phyloP scores from a whole-genome alignment of 2,329 filamentous ascomycete genomes.

The Teratosphaeriaceae sp. region DNA sequence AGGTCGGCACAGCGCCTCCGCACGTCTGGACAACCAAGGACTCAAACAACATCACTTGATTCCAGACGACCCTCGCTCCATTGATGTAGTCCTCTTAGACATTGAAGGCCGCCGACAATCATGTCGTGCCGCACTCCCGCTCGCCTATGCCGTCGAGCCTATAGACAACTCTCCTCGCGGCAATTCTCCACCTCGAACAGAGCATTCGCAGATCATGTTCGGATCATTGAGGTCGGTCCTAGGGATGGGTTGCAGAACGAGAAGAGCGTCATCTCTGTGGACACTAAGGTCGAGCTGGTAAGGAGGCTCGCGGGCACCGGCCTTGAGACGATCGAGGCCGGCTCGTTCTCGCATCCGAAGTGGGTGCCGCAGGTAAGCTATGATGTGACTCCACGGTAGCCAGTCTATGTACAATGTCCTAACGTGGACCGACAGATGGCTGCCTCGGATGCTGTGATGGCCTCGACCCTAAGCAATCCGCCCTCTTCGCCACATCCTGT shows the following conservation, averaged over 20 bases:
- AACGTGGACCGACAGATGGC: constrained; percentile 54
- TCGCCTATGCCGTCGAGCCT: constrained; percentile 4
- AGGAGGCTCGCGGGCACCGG: constrained; percentile 62
- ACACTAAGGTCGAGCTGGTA: constrained; percentile 72
- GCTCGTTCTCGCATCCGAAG: constrained; percentile 76
- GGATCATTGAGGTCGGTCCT: constrained; percentile 73
- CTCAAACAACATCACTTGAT: too few relatives aligned
- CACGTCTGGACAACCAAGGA: neutral
- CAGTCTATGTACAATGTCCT: neutral
- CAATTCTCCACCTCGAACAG: constrained; percentile 21
- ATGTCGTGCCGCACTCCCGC: constrained; percentile 6
- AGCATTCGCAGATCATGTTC: constrained; percentile 37
- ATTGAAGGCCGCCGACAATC: neutral
- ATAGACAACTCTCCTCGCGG: constrained; percentile 12
- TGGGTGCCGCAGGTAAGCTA: constrained; percentile 68
- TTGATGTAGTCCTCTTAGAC: neutral
- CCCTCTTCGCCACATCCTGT: constrained; percentile 53
- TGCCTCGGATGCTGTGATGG: constrained; percentile 67
- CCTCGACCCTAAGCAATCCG: constrained; percentile 39
- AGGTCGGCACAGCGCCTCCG: neutral
- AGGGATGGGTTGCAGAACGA: constrained; percentile 86
- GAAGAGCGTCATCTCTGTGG: constrained; percentile 61
- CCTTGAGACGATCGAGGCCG: constrained; percentile 67
- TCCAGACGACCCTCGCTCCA: neutral
- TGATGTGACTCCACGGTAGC: neutral